These are phyloP conservation scores for Naganishia kalamii DNA, from an alignment of 768 basidiomycete genomes.

Conservation along the genomic window DNA sequence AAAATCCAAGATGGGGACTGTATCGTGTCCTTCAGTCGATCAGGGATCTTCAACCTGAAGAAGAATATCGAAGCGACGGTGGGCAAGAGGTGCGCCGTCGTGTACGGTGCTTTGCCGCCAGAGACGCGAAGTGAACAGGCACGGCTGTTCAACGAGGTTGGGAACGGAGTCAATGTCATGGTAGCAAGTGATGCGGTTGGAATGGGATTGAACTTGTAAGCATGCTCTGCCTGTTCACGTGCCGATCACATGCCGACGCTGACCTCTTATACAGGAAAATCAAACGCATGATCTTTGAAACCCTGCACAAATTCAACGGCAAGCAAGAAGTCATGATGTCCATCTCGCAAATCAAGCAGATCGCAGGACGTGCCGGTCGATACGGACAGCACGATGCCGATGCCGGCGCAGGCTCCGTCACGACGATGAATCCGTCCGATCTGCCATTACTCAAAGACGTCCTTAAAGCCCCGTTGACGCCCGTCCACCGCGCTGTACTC, in stretches of 20 bases:
- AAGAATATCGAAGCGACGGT: slow-evolving; percentile 63
- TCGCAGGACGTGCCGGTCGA: slow-evolving; percentile 87
- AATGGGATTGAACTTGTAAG: slow-evolving; percentile 92
- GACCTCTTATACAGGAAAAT: slow-evolving; percentile 63
- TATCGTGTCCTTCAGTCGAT: slow-evolving; percentile 75
- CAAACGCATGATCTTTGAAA: slow-evolving; percentile 72
- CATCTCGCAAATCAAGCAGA: slow-evolving; percentile 79
- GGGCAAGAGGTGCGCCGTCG: slow-evolving; percentile 76
- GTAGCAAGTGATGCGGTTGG: slow-evolving; percentile 93
- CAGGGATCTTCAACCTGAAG: slow-evolving; percentile 70
- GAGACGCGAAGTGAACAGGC: slow-evolving; percentile 90
- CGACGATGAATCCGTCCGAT: slow-evolving; percentile 62
- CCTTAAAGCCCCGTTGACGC: slow-evolving; percentile 53
- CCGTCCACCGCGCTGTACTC: slow-evolving; percentile 56
- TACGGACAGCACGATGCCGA: slow-evolving; percentile 58
- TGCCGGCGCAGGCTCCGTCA: slow-evolving; percentile 59
- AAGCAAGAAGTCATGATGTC: slow-evolving; percentile 52
- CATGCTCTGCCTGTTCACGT: not conserved
- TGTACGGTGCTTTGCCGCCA: slow-evolving; percentile 85
- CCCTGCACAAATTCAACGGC: slow-evolving; percentile 64
- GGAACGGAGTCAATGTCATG: slow-evolving; percentile 78
- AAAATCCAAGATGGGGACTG: slow-evolving; percentile 77
- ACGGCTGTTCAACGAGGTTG: slow-evolving; percentile 75
- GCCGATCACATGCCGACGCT: not conserved
- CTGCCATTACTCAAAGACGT: slow-evolving; percentile 58